Evolutionary conservation across 2,329 filamentous ascomycete genomes (phyloP).

Genomic region (Leptographium galeiforme): DNA sequence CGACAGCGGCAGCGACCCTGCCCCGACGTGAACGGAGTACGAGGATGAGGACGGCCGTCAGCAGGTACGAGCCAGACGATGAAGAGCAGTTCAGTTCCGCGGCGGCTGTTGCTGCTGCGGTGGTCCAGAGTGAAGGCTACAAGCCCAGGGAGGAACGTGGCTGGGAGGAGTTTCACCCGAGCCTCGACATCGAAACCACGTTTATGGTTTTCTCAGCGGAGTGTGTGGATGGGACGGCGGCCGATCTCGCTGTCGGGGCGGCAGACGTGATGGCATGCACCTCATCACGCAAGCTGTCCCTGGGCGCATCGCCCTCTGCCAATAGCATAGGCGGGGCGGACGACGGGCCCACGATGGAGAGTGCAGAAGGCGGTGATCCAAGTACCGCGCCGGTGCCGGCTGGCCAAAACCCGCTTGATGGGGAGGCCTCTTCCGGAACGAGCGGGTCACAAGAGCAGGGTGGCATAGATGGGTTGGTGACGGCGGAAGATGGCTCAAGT

Average conservation of each 20-base stretch:
- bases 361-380: background rate
- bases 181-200: constrained; percentile 74
- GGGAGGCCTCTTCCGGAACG: background rate
- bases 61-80: constrained; percentile 32
- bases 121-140: constrained; percentile 88
- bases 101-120: constrained; percentile 76
- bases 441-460: background rate
- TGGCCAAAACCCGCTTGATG: background rate
- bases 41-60: constrained; percentile 39
- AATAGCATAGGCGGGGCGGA: background rate
- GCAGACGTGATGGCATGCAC: background rate
- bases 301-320: background rate
- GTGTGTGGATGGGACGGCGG: constrained; percentile 63
- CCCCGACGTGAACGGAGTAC: constrained; percentile 45
- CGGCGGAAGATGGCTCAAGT: constrained; percentile 9
- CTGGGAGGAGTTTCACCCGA: constrained; percentile 96
- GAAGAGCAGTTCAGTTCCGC: constrained; percentile 69
- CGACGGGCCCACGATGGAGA: background rate
- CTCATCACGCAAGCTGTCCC: background rate
- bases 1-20: constrained; percentile 27
- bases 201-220: constrained; percentile 71
- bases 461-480: constrained; percentile 20
- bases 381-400: background rate
- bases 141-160: constrained; percentile 93
- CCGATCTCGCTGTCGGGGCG: constrained; percentile 28